A percentile compares a stretch with the other conserved stretches of the same genome.
phyloP scores from a whole-genome alignment of 2,329 filamentous ascomycete species.

The Phyllosticta paracitricarpa region DNA sequence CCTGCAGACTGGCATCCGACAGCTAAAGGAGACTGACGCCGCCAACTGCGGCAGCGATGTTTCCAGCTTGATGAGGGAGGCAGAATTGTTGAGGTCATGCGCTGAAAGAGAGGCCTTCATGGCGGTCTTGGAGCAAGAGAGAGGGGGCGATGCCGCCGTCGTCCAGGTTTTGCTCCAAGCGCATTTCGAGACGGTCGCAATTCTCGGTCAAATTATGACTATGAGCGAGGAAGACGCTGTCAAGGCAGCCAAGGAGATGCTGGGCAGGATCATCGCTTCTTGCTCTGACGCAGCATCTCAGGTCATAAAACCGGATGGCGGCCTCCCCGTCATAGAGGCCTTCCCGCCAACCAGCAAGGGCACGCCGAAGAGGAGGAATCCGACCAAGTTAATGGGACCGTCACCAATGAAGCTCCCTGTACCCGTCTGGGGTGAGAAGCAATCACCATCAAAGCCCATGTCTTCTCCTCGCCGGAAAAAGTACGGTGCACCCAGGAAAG shows the following conservation, averaged over 20 bases:
- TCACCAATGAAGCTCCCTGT: slow-evolving; percentile 33
- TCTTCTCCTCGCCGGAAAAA: slow-evolving; percentile 71
- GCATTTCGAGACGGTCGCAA: slow-evolving; percentile 83
- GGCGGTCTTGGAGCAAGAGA: slow-evolving; percentile 76
- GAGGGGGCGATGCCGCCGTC: slow-evolving; percentile 63
- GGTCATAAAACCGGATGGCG: slow-evolving; percentile 82
- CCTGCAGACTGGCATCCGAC: slow-evolving; percentile 71
- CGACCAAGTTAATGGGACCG: slow-evolving; percentile 35
- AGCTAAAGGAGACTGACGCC: slow-evolving; percentile 61
- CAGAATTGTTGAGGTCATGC: slow-evolving; percentile 73
- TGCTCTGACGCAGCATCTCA: slow-evolving; percentile 68
- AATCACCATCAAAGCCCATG: slow-evolving; percentile 56
- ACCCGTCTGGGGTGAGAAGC: slow-evolving; percentile 21
- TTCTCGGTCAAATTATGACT: slow-evolving; percentile 67
- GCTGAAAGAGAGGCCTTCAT: slow-evolving; percentile 71
- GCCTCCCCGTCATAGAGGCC: slow-evolving; percentile 49
- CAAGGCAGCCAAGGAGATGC: slow-evolving; percentile 63
- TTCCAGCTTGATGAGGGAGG: slow-evolving; percentile 65
- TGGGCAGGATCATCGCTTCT: slow-evolving; percentile 66
- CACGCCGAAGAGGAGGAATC: slow-evolving; percentile 64
- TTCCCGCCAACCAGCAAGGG: slow-evolving; percentile 62
- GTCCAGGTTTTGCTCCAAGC: slow-evolving; percentile 78
- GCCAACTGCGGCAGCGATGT: slow-evolving; percentile 57
- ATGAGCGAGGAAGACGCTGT: slow-evolving; percentile 82
- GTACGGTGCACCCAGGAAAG: slow-evolving; percentile 53